Conservation (phyloP, 441 rosid species). For the Erysimum cheiri region DNA sequence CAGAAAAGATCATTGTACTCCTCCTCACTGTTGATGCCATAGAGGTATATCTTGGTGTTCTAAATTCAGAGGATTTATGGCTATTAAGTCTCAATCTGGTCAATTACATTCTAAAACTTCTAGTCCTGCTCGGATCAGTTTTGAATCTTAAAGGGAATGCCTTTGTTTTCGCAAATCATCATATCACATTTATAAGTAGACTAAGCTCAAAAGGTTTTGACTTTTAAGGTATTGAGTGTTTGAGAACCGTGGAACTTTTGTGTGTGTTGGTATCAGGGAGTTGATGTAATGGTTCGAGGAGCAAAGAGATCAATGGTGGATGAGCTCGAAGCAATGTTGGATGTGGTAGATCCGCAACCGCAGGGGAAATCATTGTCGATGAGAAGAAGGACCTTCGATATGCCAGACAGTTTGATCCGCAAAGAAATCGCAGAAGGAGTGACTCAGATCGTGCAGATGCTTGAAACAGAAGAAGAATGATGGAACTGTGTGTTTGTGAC, state of each 20-base stretch:
- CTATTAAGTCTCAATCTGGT: background rate
- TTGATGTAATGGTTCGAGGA: constrained; percentile 77
- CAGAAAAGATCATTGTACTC: constrained; percentile 83
- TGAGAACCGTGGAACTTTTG: constrained; percentile 13
- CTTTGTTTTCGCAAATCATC: background rate
- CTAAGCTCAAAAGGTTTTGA: background rate
- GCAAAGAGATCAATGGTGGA: constrained; percentile 86
- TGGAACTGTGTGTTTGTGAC: constrained; percentile 22
- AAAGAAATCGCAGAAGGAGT: constrained; percentile 84
- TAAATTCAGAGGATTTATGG: background rate
- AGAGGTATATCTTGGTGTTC: constrained; percentile 61
- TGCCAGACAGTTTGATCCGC: constrained; percentile 73
- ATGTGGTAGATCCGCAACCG: constrained; percentile 88
- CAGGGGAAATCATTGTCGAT: constrained; percentile 65
- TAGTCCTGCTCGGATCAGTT: background rate
- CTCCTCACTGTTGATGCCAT: constrained; percentile 94
- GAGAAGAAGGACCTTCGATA: constrained; percentile 81
- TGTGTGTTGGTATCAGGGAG: constrained; percentile 58
- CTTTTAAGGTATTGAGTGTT: background rate
- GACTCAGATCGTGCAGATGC: constrained; percentile 80
- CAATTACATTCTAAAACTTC: background rate
- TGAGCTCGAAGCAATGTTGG: constrained; percentile 91
- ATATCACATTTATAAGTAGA: background rate
- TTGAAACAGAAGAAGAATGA: constrained; percentile 52
- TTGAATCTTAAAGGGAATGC: background rate